Base-by-base conservation (phyloP, 2,329 filamentous ascomycete genomes). In the Sporothrix inflata region DNA sequence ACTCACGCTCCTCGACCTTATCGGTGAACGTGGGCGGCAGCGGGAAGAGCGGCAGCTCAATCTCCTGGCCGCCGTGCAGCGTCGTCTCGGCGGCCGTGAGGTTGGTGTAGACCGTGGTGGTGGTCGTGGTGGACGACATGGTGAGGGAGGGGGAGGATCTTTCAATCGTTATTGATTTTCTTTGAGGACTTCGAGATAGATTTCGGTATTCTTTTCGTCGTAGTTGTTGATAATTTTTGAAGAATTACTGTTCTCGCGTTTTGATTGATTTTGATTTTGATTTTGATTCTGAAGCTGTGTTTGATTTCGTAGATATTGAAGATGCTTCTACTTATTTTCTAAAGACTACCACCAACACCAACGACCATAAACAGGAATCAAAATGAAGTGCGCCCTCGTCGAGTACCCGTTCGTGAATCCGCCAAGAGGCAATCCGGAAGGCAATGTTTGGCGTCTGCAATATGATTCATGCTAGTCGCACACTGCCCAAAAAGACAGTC, bases 1-100 rank as follows among this genome's bases (percentile, higher is more conserved):
- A 86, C 68, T 84, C 81, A 16, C 85, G 82, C 74, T 87, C 83
- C 40, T 85, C 79, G 27, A 80, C 61, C 69, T 71, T 74, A 14
- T 67, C 66, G 53, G 30, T 47, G 34, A 75, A 75, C 6, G 30
- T 49, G 12, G 74, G 74, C 5, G 74, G 74, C 2, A 6, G 8
- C 3, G 71, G 71, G 16, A 72, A 42, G 40, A 47, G 51, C 16
- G 68, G 71, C 14, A 69, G 45, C 65, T 69, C 49, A 19, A 69
- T 53, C 21, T 69, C 67, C 51, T 57, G 51, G 27, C 49, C 67
- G 51, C 49, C 51, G 6, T 60, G 67, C 30, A 61, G 11, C 1
- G 57, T 61, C 19, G 30, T 61, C 7, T 24, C 57, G 3, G 34
- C 34, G 9, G 34, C 57, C 34, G 27, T 40, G 30, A 40, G 30